Base-by-base conservation (phyloP, 2,329 filamentous ascomycete genomes). In the Colletotrichum musicola region DNA sequence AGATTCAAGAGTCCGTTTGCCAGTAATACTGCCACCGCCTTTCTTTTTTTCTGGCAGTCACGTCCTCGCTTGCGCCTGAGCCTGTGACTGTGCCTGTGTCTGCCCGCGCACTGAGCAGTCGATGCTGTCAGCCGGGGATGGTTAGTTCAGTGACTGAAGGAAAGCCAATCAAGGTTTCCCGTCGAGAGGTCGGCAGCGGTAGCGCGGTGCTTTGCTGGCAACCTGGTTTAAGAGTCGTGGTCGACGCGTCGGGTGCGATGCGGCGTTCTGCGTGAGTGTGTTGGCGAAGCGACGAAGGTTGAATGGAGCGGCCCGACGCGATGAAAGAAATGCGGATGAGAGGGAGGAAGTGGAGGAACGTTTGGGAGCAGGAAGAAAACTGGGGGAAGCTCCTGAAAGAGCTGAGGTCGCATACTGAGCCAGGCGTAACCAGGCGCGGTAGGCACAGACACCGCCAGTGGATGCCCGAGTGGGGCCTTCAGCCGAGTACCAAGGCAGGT, bases 331-430 rank as follows among this genome's bases (percentile, higher is more conserved):
- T 54, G 61, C 40, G 42, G 65, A 59, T 25, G 49, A 60, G 4
- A 47, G 35, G 38, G 50, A 27, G 42, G 35, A 55, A 27, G 54
- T 54, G 38, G 59, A 64, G 16, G 59, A 58, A 46, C 47, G 60
- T 64, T 69, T 64, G 54, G 54, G 22, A 66, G 62, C 47, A 56
- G 64, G n/a, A 69, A 69, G 68, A 69, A 69, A 70, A 70, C 64
- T 64, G 64, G 64, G 60, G 59, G 59, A n/a, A 70, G 68, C 68
- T 70, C 68, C 65, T 69, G 57, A 69, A 35, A 57, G 51, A 69
- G 67, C 64, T 68, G 53, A 68, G 67, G 63, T 67, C 57, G 64
- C 67, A 58, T 55, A 51, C 57, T 68, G 57, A 53, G 54, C 66
- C 61, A 66, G 60, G 64, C 25, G 60, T 30, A 44, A 61, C 61